Evolutionary conservation across 495 filamentous ascomycete genomes (phyloP).

Genomic region (Podospora bellae-mahoneyi): DNA sequence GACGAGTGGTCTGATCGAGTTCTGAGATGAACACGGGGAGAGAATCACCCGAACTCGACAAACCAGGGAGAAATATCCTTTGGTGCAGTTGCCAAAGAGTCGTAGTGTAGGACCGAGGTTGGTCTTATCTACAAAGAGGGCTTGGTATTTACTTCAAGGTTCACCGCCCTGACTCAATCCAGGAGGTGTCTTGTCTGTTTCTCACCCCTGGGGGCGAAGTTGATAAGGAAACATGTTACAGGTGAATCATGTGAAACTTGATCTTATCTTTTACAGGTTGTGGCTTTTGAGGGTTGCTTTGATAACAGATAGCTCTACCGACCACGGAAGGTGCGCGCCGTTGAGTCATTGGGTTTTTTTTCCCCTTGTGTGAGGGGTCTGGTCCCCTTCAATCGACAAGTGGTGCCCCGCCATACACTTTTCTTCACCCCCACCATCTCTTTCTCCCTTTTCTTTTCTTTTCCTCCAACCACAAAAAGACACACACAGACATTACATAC

Average conservation of each 20-base stretch:
- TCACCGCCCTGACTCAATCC: constrained; percentile 3
- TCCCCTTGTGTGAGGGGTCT: neutral
- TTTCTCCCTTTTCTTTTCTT: neutral
- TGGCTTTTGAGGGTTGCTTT: neutral
- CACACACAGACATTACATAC: constrained; percentile 8
- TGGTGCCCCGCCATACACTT: constrained; percentile 6
- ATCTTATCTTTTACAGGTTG: neutral
- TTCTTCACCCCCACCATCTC: constrained; percentile 28
- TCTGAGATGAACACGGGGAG: neutral
- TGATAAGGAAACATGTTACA: neutral
- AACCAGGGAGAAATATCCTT: neutral
- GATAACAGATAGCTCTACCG: neutral
- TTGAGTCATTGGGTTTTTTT: neutral
- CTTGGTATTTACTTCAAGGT: neutral
- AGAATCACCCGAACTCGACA: neutral
- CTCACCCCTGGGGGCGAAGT: constrained; percentile 1
- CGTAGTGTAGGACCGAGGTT: neutral
- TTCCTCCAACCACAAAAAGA: constrained; percentile 6
- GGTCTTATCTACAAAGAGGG: neutral
- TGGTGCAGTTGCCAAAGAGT: neutral
- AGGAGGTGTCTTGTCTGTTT: neutral
- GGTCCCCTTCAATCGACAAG: constrained; percentile 1
- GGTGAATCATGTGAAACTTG: neutral
- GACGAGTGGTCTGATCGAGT: neutral
- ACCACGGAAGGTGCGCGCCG: constrained; percentile 2